Evolutionary conservation across 805 yeast genomes (phyloP).

Genomic region (Saccharomycopsis oosterbeekiorum): DNA sequence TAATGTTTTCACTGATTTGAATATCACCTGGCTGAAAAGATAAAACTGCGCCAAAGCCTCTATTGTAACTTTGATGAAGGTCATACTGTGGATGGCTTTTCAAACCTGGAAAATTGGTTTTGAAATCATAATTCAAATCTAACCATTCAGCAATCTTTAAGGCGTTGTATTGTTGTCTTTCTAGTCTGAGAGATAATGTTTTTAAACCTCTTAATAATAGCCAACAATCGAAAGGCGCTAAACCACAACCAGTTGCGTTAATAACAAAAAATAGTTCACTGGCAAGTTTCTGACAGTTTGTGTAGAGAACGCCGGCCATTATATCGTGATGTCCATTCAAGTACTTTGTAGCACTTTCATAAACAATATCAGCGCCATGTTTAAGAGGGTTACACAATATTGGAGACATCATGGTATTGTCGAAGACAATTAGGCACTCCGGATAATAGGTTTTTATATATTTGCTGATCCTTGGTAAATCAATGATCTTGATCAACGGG

Average conservation of each 20-base stretch:
- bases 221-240: conserved; percentile 92
- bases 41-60: conserved; percentile 84
- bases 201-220: conserved; percentile 78
- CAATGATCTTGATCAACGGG: conserved; percentile 83
- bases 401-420: conserved; percentile 97
- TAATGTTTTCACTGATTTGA: conserved; percentile 55
- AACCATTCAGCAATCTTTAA: conserved; percentile 66
- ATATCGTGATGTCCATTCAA: conserved; percentile 92
- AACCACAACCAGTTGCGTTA: conserved; percentile 85
- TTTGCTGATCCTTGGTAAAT: conserved; percentile 55
- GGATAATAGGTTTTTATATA: conserved; percentile 63
- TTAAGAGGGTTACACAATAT: conserved; percentile 75
- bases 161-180: conserved; percentile 80
- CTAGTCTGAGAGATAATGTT: conserved; percentile 77
- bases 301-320: conserved; percentile 90
- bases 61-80: conserved; percentile 64
- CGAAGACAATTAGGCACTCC: conserved; percentile 67
- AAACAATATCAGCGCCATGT: conserved; percentile 82
- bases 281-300: conserved; percentile 52
- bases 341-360: conserved; percentile 90
- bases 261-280: conserved; percentile 64
- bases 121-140: conserved; percentile 47
- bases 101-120: conserved; percentile 78
- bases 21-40: conserved; percentile 81
- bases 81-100: conserved; percentile 73